A percentile compares a stretch with the other conserved stretches of the same genome.
Conservation (phyloP, 129 eudicot species). For the Arctium minus region DNA sequence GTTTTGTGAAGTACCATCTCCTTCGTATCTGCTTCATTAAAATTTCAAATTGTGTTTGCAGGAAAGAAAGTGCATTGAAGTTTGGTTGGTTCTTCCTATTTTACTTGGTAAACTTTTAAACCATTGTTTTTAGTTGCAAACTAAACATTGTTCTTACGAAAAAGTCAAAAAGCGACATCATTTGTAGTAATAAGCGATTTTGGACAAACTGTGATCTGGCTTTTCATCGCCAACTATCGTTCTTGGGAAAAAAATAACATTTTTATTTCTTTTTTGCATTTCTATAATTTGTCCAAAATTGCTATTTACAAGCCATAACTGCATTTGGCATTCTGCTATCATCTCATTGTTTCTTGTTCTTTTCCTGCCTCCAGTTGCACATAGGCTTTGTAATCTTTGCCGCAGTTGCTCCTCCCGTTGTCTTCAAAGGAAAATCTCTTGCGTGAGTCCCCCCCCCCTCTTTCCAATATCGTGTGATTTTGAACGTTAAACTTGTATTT, state of each 20-base stretch:
- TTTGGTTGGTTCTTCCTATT: slow-evolving; percentile 85
- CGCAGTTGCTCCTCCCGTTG: slow-evolving; percentile 93
- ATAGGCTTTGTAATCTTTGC: slow-evolving; percentile 77
- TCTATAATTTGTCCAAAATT: background rate
- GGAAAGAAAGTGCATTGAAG: slow-evolving; percentile 90
- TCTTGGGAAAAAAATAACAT: background rate
- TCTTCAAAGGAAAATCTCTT: slow-evolving; percentile 90
- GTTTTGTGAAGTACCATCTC: background rate
- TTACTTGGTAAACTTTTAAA: slow-evolving; percentile 50
- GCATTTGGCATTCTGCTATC: background rate
- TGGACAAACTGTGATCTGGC: background rate
- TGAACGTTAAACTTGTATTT: too few species aligned
- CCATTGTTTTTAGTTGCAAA: background rate
- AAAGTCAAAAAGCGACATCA: background rate
- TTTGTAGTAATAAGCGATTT: background rate
- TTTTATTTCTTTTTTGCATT: background rate
- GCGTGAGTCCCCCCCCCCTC: slow-evolving; percentile 51
- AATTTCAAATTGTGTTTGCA: slow-evolving; percentile 29
- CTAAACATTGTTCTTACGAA: background rate
- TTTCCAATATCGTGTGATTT: too few species aligned
- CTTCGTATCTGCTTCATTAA: background rate
- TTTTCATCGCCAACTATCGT: too few species aligned
- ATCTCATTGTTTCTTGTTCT: slow-evolving; percentile 1
- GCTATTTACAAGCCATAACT: background rate
- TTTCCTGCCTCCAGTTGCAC: slow-evolving; percentile 60